phyloP scores from a whole-genome alignment of 2,329 filamentous ascomycete species.

The Arthrobotrys megalospora region DNA sequence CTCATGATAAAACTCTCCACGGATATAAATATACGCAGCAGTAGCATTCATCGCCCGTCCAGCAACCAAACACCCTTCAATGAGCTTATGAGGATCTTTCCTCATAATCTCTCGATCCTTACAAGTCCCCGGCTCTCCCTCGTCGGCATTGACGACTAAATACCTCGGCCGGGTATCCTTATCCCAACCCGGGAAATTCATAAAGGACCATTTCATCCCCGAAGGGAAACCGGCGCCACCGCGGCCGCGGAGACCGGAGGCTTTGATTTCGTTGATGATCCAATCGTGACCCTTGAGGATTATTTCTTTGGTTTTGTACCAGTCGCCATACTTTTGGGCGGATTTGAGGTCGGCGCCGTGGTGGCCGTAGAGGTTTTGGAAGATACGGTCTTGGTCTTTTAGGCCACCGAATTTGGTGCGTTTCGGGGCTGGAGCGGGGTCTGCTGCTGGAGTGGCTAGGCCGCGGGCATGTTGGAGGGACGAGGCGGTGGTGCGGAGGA shows the following conservation, averaged over 20 bases:
- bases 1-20: constrained; percentile 97
- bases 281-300: constrained; percentile 97
- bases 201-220: constrained; percentile 99
- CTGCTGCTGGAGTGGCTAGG: constrained; percentile 82
- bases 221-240: constrained; percentile 98
- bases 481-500: constrained; percentile 67
- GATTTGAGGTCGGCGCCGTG: constrained; percentile 91
- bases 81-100: constrained; percentile 98
- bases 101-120: constrained; percentile 99
- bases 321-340: constrained; percentile 98
- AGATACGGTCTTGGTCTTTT: constrained; percentile 97
- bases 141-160: constrained; percentile 97
- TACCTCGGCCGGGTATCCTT: constrained; percentile 97
- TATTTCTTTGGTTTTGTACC: constrained; percentile 99
- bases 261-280: constrained; percentile 98
- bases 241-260: constrained; percentile 93
- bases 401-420: constrained; percentile 84
- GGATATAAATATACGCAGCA: constrained; percentile 99
- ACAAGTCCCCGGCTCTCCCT: constrained; percentile 98
- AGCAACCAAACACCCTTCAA: constrained; percentile 96
- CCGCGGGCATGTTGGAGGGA: constrained; percentile 75
- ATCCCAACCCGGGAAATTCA: constrained; percentile 99
- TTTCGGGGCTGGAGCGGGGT: constrained; percentile 77
- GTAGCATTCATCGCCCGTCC: constrained; percentile 99
- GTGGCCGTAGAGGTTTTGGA: constrained; percentile 97